Conservation (phyloP, 2,329 filamentous ascomycete genomes). For the Cercospora janseana region DNA sequence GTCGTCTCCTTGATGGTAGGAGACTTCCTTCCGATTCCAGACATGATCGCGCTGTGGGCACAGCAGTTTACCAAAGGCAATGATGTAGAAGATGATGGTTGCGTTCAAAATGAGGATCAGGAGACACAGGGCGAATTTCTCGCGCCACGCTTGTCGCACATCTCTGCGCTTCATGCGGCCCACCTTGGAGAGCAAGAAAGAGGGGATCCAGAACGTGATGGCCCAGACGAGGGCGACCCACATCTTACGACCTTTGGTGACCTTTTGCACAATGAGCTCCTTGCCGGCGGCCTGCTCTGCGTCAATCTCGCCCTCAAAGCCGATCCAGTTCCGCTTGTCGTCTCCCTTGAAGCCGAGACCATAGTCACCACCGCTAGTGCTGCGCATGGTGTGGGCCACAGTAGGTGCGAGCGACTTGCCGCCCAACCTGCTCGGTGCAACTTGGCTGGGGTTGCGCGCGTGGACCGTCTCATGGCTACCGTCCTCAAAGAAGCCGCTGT, state of each 20-base stretch:
- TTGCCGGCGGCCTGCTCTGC: conserved; percentile 75
- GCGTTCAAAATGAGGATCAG: conserved; percentile 81
- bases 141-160: conserved; percentile 94
- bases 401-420: conserved; percentile 56
- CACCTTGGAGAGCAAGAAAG: conserved; percentile 71
- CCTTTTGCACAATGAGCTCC: conserved; percentile 67
- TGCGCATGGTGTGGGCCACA: conserved; percentile 53
- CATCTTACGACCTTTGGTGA: conserved; percentile 62
- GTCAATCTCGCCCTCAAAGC: conserved; percentile 73
- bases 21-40: conserved; percentile 71
- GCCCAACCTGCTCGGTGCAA: conserved; percentile 44
- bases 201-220: conserved; percentile 92
- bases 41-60: conserved; percentile 92
- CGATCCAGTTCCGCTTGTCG: conserved; percentile 65
- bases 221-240: conserved; percentile 86
- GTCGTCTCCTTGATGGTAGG: conserved; percentile 64
- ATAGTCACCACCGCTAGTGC: conserved; percentile 68
- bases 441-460: conserved; percentile 49
- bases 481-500: conserved; percentile 43
- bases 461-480: conserved; percentile 69
- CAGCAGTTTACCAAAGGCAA: conserved; percentile 76
- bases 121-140: conserved; percentile 81
- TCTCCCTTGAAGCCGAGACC: conserved; percentile 86
- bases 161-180: conserved; percentile 97
- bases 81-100: conserved; percentile 85